Evolutionary conservation across 352 stramenopile species (phyloP), one percentile per base, ranked within the genome.

Genomic region (Globisporangium paroecandrum): DNA sequence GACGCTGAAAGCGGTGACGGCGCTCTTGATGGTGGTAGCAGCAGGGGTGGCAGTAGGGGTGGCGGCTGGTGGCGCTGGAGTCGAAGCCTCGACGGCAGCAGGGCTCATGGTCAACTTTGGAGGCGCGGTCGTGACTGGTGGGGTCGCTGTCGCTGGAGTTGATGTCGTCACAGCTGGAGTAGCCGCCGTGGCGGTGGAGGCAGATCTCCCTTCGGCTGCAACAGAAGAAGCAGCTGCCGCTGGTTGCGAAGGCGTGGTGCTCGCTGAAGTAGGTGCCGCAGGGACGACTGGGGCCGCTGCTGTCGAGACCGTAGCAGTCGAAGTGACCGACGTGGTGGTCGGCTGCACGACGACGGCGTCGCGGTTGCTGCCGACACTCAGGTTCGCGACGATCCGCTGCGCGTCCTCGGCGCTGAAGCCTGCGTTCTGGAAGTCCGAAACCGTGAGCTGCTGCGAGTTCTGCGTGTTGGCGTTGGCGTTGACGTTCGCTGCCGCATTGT

Each of bases 401-500:
- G 58, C 66, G 53, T 71, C 66, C 15, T 63, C 66, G 12, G 58
- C 60, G 32, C 36, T 67, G 46, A 71, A 67, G 51, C 60, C 66
- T 13, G 38, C 60, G 60, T 71, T 71, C 51, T 66, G 59, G 43
- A 71, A 71, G 53, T 71, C 66, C 29, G 66, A 66, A 20, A 71
- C 59, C 20, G 59, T 71, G 2, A 64, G 51, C 41, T 62, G 43
- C 43, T 51, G 43, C 43, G 43, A 22, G 43, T 51, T 51, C 43
- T 51, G 38, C 34, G 24, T 22, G 27, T n/a, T 41, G n/a, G 24
- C 24, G 25, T n/a, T 46, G 5, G 15, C 29, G 29, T 32, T 32
- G 29, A 32, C 22, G 15, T 38, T 34, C 10, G 53, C 36, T n/a
- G 4, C 38, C 12, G 57, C 22, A 15, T 9, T 20, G 18, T 18